Evolutionary conservation across 1,284 basidiomycete species (phyloP).

Genomic region (Melampsora larici-populina): DNA sequence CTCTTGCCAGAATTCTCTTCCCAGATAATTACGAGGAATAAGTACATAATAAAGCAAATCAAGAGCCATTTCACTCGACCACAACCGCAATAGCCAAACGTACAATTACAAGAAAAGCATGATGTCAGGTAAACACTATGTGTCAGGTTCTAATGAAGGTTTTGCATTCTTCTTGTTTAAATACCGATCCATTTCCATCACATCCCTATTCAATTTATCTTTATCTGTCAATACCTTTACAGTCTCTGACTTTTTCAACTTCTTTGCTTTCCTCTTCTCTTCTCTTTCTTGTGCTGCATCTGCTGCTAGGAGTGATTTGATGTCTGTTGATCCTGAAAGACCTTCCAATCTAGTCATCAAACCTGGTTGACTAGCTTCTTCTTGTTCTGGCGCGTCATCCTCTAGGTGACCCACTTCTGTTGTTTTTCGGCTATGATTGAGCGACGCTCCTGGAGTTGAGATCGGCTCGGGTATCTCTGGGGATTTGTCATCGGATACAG

Average conservation of each 20-base stretch:
- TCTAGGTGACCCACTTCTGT: conserved; percentile 6
- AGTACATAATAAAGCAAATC: no score
- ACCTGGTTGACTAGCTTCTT: neutral
- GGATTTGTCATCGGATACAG: neutral
- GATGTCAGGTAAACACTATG: neutral
- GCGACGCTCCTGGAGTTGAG: neutral
- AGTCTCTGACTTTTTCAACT: conserved; percentile 34
- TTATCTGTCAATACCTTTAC: conserved; percentile 36
- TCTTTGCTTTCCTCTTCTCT: conserved; percentile 43
- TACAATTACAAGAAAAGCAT: no score
- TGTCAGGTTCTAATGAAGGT: neutral
- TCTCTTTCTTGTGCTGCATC: conserved; percentile 43
- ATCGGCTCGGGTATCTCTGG: neutral
- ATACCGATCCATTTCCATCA: conserved; percentile 43
- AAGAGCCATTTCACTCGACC: no score
- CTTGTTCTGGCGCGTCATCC: neutral
- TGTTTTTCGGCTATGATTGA: neutral
- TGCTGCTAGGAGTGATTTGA: conserved; percentile 32
- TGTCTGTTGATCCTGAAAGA: conserved; percentile 42
- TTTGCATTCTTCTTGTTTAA: conserved; percentile 36
- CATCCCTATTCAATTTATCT: conserved; percentile 40
- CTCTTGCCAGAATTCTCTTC: no score
- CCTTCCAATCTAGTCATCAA: conserved; percentile 33
- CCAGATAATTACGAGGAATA: no score
- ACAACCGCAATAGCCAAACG: no score